Base-by-base conservation (phyloP, 202 grass and related monocot genomes). In the Digitaria exilis region DNA sequence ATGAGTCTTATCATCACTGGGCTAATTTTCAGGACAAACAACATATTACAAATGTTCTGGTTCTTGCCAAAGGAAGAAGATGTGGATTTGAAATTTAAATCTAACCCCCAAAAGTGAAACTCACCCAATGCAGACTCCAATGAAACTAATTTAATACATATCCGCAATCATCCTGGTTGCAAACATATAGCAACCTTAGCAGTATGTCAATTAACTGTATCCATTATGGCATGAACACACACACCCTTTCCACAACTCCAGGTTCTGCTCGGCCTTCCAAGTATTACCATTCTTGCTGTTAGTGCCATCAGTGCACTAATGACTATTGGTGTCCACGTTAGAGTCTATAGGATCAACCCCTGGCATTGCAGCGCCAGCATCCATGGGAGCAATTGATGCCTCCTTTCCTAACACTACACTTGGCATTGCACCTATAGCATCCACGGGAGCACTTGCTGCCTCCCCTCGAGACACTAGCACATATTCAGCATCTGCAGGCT, bases 61-160 rank as follows among this genome's bases (percentile, higher is more conserved):
- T 52, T 17, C 28, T 35, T 69, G 65, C 15, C 17, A 10, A 48
- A 58, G 80, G 37, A 51, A 60, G 44, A 44, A 54, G 12, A 64
- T 62, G 41, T 49, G 7, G 60, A 70, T 43, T 25, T 46, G 37
- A 78, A 69, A 76, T 81, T 68, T 30, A 68, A 72, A 54, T 31
- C n/a, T 28, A 75, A 29, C 48, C 14, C 31, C 42, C 48, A 0
- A 66, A 71, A 65, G 57, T 66, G 51, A 79, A 79, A 73, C 13
- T 57, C 17, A 48, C 74, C 50, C 49, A 88, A 68, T 25, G 24
- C 17, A 42, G 37, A 22, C 2, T n/a, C 50, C 37, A 57, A 44
- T 69, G 52, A 8, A 84, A 73, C 6, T 84, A 67, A 14, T 73
- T 34, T n/a, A 66, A 68, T 63, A 19, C 42, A 84, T 76, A 60